Base-by-base conservation (phyloP, 2,329 filamentous ascomycete species). In the Clarireedia monteithiana region DNA sequence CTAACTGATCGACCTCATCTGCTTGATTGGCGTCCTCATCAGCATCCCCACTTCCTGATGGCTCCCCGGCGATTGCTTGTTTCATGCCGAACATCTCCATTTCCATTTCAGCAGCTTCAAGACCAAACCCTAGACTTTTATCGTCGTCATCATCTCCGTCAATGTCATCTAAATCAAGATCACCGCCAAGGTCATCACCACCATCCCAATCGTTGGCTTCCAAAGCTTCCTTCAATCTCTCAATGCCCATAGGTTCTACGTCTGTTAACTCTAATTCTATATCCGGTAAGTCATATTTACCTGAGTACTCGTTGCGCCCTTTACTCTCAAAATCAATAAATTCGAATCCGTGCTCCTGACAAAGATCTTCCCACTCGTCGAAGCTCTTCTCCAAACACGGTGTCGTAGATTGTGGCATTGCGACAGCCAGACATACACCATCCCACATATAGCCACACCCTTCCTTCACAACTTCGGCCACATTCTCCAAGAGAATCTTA, bases 121-220 rank as follows among this genome's bases (percentile, higher is more conserved):
- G 60, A 20, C 60, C 64, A 56, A 69, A 69, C 23, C 62, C 67
- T 48, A 63, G 40, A 44, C 59, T 63, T 15, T 60, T 65, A 24
- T 59, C 63, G 17, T 67, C 64, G 9, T 61, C 61, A 7, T 60
- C 63, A 10, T 65, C 65, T 30, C 59, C 61, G 57, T 73, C 70
- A 46, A 73, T 61, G 15, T 71, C 68, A 2, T 65, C 70, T 34
- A 71, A 68, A 23, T 71, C 69, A 1, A 71, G 67, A 40, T 71
- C 69, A 2, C 68, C 69, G 58, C 53, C 63, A 15, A 70, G 64
- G 0, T 69, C 69, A 56, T 73, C 70, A 7, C 61, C 66, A 15
- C 61, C 67, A 2, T 73, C 75, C 84, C 84, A 88, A 68, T 86
- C 83, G 65, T 86, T 87, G 15, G 82, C 74, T 64, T 86, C 77